A percentile compares a stretch with the other conserved stretches of the same genome.
These are phyloP conservation scores for Phyllosticta capitalensis DNA, from an alignment of 2,329 filamentous ascomycete genomes.

Conservation along the genomic window DNA sequence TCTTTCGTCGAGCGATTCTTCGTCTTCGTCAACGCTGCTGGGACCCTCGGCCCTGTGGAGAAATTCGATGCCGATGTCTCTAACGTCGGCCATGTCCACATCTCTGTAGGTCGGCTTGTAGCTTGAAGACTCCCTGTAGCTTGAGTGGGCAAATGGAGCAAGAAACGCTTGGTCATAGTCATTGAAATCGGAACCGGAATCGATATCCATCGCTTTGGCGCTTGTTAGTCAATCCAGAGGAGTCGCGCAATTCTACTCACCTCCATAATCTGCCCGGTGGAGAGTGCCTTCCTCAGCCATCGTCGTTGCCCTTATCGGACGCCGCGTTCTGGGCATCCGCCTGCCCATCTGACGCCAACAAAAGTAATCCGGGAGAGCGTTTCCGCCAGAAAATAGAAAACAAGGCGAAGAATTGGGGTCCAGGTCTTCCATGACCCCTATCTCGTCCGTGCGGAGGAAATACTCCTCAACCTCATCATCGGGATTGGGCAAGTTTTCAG, in stretches of 20 bases:
- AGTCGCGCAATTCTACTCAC: not conserved
- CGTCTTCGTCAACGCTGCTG: no score
- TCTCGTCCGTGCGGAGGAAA: not conserved
- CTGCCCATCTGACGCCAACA: not conserved
- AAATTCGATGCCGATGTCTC: no score
- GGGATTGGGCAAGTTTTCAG: not conserved
- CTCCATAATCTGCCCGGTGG: not conserved
- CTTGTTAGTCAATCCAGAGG: not conserved
- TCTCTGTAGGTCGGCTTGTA: no score
- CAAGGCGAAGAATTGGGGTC: not conserved
- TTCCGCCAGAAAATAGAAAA: not conserved
- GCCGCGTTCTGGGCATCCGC: not conserved
- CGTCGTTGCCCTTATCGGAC: not conserved
- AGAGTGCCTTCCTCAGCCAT: not conserved
- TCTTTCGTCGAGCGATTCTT: not conserved
- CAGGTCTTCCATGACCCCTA: not conserved
- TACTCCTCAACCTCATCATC: not conserved
- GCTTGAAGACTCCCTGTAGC: no score
- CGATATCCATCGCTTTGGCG: not conserved
- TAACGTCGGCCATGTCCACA: no score
- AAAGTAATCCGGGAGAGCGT: not conserved
- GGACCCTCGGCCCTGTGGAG: no score
- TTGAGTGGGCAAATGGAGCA: no score
- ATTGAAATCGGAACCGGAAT: not conserved
- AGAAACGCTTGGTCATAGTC: no score